These are phyloP conservation scores for Pseudopithomyces chartarum DNA, from an alignment of 2,329 filamentous ascomycete genomes.

Conservation along the genomic window DNA sequence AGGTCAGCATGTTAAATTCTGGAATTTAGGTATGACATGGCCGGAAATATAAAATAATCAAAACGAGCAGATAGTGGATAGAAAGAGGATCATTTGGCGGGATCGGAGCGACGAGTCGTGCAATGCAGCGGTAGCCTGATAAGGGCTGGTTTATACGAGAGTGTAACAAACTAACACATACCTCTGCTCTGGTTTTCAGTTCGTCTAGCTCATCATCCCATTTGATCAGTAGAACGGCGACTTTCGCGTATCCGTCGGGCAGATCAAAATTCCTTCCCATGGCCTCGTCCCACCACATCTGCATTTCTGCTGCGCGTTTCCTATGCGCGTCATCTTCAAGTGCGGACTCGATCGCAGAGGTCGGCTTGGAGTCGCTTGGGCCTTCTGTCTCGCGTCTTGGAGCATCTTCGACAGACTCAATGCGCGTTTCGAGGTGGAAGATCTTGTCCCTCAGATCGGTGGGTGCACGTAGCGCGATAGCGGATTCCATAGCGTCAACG, in stretches of 20 bases:
- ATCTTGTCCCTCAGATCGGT: conserved; percentile 24
- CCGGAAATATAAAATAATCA: too few species aligned
- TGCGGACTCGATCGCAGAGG: conserved; percentile 8
- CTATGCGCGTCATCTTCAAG: conserved; percentile 21
- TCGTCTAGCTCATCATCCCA: conserved; percentile 44
- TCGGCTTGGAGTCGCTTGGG: conserved; percentile 1
- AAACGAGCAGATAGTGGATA: too few species aligned
- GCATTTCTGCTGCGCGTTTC: conserved; percentile 30
- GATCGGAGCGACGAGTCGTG: not conserved
- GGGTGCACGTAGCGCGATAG: conserved; percentile 18
- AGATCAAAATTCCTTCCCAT: conserved; percentile 35
- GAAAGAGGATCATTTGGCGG: too few species aligned
- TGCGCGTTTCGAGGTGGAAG: conserved; percentile 31
- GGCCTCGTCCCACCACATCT: conserved; percentile 40
- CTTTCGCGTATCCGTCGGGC: conserved; percentile 39
- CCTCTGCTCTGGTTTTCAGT: conserved; percentile 39
- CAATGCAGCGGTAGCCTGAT: not conserved
- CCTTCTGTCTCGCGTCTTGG: not conserved
- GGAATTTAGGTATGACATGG: too few species aligned
- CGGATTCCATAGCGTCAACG: conserved; percentile 21
- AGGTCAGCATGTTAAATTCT: not conserved
- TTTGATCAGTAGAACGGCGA: conserved; percentile 43
- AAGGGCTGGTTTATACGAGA: not conserved
- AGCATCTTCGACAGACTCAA: conserved; percentile 27
- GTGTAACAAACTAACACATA: conserved; percentile 12